These are phyloP conservation scores for Arabidopsis arenosa DNA, from an alignment of 345 rosid species.

Conservation along the genomic window DNA sequence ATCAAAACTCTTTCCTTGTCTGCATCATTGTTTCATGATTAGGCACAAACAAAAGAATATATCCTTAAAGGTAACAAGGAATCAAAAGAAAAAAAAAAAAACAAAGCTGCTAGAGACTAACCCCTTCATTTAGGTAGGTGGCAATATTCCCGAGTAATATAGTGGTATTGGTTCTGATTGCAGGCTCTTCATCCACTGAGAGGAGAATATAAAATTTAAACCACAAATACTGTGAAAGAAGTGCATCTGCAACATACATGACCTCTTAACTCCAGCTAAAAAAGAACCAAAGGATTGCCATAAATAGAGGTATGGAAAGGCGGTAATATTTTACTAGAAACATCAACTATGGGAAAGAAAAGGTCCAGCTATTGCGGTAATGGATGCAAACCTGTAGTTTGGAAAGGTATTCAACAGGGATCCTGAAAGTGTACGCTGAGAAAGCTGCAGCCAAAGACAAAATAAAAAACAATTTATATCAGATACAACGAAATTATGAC, in stretches of 20 bases:
- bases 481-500: constrained; percentile 22
- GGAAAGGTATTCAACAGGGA: constrained; percentile 89
- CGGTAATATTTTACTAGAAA: neutral
- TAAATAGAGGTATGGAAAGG: neutral
- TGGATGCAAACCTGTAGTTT: constrained; percentile 76
- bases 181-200: constrained; percentile 98
- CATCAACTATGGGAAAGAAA: constrained; percentile 24
- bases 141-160: constrained; percentile 98
- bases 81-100: constrained; percentile 9
- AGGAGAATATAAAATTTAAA: constrained; percentile 37
- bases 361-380: constrained; percentile 14
- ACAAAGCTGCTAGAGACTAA: constrained; percentile 45
- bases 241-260: neutral
- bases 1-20: constrained; percentile 98
- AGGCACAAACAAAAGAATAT: constrained; percentile 22
- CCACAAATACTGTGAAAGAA: neutral
- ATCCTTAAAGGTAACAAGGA: constrained; percentile 16
- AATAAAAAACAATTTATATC: constrained; percentile 26
- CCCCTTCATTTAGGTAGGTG: constrained; percentile 90
- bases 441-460: constrained; percentile 67
- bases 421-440: constrained; percentile 93
- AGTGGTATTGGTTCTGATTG: constrained; percentile 97
- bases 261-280: constrained; percentile 1
- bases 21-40: constrained; percentile 48
- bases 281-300: constrained; percentile 2